These are phyloP conservation scores for Pichia occidentalis DNA, from an alignment of 805 yeast species.

Conservation along the genomic window DNA sequence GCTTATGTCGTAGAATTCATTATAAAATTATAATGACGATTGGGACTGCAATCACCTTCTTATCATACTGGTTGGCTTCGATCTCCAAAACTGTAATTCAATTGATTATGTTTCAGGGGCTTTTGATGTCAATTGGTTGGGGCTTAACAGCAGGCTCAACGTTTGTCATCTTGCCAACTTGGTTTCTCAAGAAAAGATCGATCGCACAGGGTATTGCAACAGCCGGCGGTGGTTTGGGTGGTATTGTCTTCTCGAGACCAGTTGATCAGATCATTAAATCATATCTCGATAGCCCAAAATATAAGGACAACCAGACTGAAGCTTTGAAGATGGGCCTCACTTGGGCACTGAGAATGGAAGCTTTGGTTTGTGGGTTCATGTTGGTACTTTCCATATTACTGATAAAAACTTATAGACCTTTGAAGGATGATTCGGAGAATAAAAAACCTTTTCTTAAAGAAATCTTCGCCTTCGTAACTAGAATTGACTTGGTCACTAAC, in stretches of 20 bases:
- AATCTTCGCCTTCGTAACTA: constrained; percentile 11
- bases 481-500: constrained; percentile 14
- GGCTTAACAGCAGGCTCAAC: constrained; percentile 33
- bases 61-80: constrained; percentile 40
- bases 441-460: constrained; percentile 19
- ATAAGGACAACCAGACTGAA: constrained; percentile 19
- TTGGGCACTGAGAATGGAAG: constrained; percentile 43
- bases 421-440: constrained; percentile 15
- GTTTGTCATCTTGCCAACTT: constrained; percentile 38
- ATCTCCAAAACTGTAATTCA: constrained; percentile 37
- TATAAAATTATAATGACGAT: constrained; percentile 37
- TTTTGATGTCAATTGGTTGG: constrained; percentile 38
- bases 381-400: constrained; percentile 17
- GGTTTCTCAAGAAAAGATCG: constrained; percentile 40
- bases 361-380: constrained; percentile 26
- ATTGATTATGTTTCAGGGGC: constrained; percentile 43
- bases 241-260: constrained; percentile 39
- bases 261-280: constrained; percentile 35
- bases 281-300: constrained; percentile 30
- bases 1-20: constrained; percentile 45
- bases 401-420: constrained; percentile 20
- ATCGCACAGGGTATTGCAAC: constrained; percentile 44
- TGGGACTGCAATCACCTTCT: constrained; percentile 36
- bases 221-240: constrained; percentile 50
- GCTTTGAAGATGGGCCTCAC: constrained; percentile 10